Base-by-base conservation (phyloP, 192 early-diverging fungal genomes). In the Chytriomyces confervae region DNA sequence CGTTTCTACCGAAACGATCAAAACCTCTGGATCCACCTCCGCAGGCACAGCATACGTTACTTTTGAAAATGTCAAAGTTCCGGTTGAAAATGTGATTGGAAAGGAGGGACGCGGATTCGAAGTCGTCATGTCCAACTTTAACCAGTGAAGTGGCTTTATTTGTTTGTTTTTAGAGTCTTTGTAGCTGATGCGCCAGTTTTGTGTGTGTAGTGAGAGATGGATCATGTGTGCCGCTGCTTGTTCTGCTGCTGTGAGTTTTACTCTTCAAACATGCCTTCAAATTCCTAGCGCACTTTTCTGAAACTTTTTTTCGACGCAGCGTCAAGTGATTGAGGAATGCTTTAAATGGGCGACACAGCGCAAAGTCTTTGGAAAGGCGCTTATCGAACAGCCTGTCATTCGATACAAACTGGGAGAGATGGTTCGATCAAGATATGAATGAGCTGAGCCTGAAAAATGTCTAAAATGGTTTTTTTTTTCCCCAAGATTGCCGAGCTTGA, bases 271-370 rank as follows among this genome's bases (percentile, higher is more conserved):
- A 36, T 36, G 29, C 29, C 29, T 36, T 2, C 29, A 36, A 36
- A 0, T 36, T 36, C 29, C 29, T 0, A 36, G 29, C 29, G 29
- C 29, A 36, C 4, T 23, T 9, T 49, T 5, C 3, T 50, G 48
- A 62, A 5, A 4, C 5, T 29, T 29, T 73, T 61, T 45, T 47
- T 65, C 63, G 10, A 43, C 44, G 20, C 50, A 70, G 69, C 36
- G 69, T 16, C 69, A 51, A 51, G 81, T 91, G 8, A 74, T 89
- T 45, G 89, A 89, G 69, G 84, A 87, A 50, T 85, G 82, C 70
- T 85, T 87, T 85, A 90, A 91, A 76, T 93, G 92, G 92, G 89
- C 91, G 9, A 84, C 91, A 75, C 91, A 93, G 64, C 82, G 92
- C 51, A 89, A 90, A 75, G 91, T 92, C 18, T 93, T 93, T 83